Evolutionary conservation across 2,329 filamentous ascomycete species (phyloP).

Genomic region (Orbilia brochopaga): DNA sequence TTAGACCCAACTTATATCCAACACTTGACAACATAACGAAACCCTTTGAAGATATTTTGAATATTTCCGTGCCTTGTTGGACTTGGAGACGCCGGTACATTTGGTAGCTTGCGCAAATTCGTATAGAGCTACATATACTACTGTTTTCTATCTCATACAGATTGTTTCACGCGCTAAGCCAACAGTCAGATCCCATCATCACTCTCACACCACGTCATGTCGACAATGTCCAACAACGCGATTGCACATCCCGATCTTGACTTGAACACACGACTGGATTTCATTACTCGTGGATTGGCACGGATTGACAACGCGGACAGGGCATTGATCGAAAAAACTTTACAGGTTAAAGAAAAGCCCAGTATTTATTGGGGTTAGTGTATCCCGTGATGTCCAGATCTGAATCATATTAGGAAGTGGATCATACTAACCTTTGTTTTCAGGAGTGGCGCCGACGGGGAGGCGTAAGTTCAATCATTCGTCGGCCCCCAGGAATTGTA

Average conservation of each 20-base stretch:
- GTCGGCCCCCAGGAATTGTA: background rate
- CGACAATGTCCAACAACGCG: background rate
- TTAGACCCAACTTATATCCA: background rate
- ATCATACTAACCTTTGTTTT: slow-evolving; percentile 5
- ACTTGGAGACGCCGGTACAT: background rate
- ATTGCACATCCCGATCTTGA: background rate
- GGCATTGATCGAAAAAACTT: slow-evolving; percentile 3
- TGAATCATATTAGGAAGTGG: background rate
- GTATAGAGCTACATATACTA: background rate
- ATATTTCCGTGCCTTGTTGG: no score
- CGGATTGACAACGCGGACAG: slow-evolving; percentile 1
- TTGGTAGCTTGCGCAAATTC: background rate
- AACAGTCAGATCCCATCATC: background rate
- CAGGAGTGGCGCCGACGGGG: slow-evolving; percentile 42
- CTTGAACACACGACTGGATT: slow-evolving; percentile 5
- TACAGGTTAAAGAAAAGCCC: slow-evolving; percentile 13
- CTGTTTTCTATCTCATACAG: background rate
- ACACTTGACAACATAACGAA: background rate
- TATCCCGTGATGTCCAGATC: background rate
- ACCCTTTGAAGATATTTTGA: no score
- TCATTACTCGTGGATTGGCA: slow-evolving; percentile 19
- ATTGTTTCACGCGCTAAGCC: background rate
- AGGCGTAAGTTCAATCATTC: slow-evolving; percentile 25
- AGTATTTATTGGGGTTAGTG: slow-evolving; percentile 6
- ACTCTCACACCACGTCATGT: background rate